These are phyloP conservation scores for Tetrahymena thermophila DNA, from an alignment of 73 alveolate genomes.

Conservation along the genomic window DNA sequence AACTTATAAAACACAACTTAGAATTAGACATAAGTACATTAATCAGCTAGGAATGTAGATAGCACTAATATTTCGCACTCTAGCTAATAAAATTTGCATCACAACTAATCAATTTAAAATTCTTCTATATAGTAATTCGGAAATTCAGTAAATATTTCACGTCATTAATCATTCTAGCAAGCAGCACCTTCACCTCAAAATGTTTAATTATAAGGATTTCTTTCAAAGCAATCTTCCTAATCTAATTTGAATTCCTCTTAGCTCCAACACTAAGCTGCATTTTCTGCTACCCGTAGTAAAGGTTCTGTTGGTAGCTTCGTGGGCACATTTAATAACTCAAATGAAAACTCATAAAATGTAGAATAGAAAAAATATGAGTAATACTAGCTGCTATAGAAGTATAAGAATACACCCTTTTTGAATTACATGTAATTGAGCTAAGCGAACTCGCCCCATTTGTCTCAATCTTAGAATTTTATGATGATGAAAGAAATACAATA, in stretches of 20 bases:
- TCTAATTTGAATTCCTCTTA: background rate
- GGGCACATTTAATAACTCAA: background rate
- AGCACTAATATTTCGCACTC: background rate
- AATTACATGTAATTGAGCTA: background rate
- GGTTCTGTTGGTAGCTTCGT: background rate
- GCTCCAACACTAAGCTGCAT: background rate
- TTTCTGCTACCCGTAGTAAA: background rate
- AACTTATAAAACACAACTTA: background rate
- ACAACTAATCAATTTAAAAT: background rate
- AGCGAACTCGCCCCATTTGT: background rate
- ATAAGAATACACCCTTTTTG: background rate
- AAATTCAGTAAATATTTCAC: background rate
- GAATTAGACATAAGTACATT: background rate
- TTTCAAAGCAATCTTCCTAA: background rate
- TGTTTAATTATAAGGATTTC: background rate
- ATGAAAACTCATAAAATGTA: background rate
- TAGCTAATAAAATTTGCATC: background rate
- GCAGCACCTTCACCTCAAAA: background rate
- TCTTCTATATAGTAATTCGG: background rate
- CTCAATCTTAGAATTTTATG: background rate
- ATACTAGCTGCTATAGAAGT: background rate
- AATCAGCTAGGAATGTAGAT: background rate
- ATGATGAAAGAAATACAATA: background rate
- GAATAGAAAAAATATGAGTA: background rate
- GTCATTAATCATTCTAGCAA: background rate